Conservation (phyloP, 2,329 filamentous ascomycete genomes). For the Sporothrix protearum region DNA sequence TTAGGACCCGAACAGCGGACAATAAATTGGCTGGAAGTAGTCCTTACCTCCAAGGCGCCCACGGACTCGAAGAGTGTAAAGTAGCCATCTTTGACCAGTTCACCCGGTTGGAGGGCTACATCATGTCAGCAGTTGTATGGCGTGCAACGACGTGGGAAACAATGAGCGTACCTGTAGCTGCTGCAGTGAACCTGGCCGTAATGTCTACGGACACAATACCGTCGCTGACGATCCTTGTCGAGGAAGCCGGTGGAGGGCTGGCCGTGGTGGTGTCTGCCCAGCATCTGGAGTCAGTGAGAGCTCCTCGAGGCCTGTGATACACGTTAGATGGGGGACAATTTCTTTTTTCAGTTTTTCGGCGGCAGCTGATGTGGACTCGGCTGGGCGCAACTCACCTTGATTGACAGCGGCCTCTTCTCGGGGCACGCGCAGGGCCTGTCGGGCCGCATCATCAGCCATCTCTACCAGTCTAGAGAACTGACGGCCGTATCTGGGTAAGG, state of each 20-base stretch:
- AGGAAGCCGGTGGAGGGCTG: conserved; percentile 37
- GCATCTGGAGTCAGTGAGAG: conserved; percentile 40
- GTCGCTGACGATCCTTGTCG: conserved; percentile 39
- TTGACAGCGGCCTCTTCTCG: conserved; percentile 12
- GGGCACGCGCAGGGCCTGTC: conserved; percentile 12
- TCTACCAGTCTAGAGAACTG: background rate
- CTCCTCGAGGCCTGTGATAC: conserved; percentile 41
- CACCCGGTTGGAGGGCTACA: conserved; percentile 69
- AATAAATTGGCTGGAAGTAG: conserved; percentile 19
- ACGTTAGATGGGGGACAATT: background rate
- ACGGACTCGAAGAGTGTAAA: conserved; percentile 96
- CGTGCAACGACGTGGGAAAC: background rate
- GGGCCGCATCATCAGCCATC: conserved; percentile 23
- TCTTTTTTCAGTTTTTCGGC: too few species aligned
- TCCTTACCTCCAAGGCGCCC: conserved; percentile 67
- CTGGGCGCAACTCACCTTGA: conserved; percentile 5
- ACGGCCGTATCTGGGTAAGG: background rate
- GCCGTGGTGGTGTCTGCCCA: conserved; percentile 29
- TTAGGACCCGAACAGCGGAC: background rate
- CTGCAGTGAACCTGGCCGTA: conserved; percentile 52
- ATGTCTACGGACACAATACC: conserved; percentile 58
- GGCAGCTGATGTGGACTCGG: background rate
- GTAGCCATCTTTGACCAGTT: conserved; percentile 87
- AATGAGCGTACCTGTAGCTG: conserved; percentile 48
- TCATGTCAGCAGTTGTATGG: background rate